Percentiles rank a stretch among this genome's conserved stretches.
Evolutionary conservation across 2,329 filamentous ascomycete species (phyloP).

Genomic region (Rhexocercosporidium sp.): DNA sequence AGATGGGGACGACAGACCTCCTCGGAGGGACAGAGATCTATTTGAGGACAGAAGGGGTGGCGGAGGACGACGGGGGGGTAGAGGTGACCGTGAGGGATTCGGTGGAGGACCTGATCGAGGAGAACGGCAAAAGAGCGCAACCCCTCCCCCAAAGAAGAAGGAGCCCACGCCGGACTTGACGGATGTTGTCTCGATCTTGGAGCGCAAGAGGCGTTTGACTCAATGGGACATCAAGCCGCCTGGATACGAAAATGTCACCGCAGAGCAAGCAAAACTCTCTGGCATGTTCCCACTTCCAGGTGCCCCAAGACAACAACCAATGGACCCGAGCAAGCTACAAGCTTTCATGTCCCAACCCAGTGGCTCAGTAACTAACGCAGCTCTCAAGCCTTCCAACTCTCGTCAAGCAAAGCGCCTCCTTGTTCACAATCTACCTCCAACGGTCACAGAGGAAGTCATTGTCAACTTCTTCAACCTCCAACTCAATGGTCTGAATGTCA

Average conservation of each 20-base stretch:
- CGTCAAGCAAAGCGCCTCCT: conserved; percentile 93
- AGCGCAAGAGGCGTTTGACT: conserved; percentile 89
- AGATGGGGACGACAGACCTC: conserved; percentile 66
- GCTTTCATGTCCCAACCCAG: conserved; percentile 93
- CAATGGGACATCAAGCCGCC: conserved; percentile 99
- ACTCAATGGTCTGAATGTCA: conserved; percentile 93
- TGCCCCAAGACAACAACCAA: conserved; percentile 90
- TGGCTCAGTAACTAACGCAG: conserved; percentile 68
- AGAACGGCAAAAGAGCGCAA: conserved; percentile 67
- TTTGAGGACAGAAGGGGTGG: conserved; percentile 67
- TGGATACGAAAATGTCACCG: conserved; percentile 97
- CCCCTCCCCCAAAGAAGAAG: conserved; percentile 84
- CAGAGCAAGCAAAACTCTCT: conserved; percentile 97
- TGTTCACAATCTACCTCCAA: conserved; percentile 78
- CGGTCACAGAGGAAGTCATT: conserved; percentile 76
- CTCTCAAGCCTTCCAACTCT: conserved; percentile 89
- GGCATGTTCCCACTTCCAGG: conserved; percentile 98
- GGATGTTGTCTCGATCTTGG: conserved; percentile 78
- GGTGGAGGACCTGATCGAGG: conserved; percentile 48
- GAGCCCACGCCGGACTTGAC: conserved; percentile 97
- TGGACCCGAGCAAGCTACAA: conserved; percentile 92
- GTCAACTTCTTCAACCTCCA: conserved; percentile 93
- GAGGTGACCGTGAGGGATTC: conserved; percentile 47
- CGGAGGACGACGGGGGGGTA: conserved; percentile 50
- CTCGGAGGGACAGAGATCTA: conserved; percentile 62